A percentile compares a stretch with the other conserved stretches of the same genome.
Conservation (phyloP, 305 asterid genomes). For the Euphrasia arctica region DNA sequence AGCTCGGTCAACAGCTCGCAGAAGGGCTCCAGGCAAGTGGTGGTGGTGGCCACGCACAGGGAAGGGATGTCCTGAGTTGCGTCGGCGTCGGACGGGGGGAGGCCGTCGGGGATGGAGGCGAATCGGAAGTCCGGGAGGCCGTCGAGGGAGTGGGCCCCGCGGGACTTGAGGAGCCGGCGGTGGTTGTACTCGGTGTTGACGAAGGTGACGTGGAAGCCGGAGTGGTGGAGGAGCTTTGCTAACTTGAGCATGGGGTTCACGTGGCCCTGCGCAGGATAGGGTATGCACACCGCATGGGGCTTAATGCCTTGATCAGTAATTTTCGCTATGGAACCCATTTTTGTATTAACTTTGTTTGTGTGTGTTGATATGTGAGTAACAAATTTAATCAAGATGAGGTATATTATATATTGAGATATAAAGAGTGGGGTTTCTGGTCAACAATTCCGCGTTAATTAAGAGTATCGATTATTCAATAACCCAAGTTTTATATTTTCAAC, state of each 20-base stretch:
- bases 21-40: slow-evolving; percentile 39
- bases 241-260: slow-evolving; percentile 52
- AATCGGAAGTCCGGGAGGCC: slow-evolving; percentile 47
- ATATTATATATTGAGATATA: too few relatives aligned
- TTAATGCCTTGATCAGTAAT: background rate
- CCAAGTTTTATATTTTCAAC: too few relatives aligned
- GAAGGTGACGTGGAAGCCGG: slow-evolving; percentile 46
- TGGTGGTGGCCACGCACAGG: slow-evolving; percentile 37
- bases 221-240: slow-evolving; percentile 48
- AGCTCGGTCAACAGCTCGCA: slow-evolving; percentile 31
- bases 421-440: too few relatives aligned
- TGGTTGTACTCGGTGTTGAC: slow-evolving; percentile 50
- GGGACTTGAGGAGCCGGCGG: slow-evolving; percentile 48
- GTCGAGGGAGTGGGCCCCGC: slow-evolving; percentile 35
- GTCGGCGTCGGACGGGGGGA: slow-evolving; percentile 46
- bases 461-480: too few relatives aligned
- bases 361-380: too few relatives aligned
- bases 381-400: too few relatives aligned
- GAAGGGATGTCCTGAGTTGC: slow-evolving; percentile 47
- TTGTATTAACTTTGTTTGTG: too few relatives aligned
- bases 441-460: too few relatives aligned
- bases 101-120: slow-evolving; percentile 49
- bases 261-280: slow-evolving; percentile 55
- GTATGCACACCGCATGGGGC: slow-evolving; percentile 44
- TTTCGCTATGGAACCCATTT: too few relatives aligned